A percentile compares a stretch with the other conserved stretches of the same genome.
phyloP scores from a whole-genome alignment of 495 filamentous ascomycete species.

The Jackrogersella multiformis region DNA sequence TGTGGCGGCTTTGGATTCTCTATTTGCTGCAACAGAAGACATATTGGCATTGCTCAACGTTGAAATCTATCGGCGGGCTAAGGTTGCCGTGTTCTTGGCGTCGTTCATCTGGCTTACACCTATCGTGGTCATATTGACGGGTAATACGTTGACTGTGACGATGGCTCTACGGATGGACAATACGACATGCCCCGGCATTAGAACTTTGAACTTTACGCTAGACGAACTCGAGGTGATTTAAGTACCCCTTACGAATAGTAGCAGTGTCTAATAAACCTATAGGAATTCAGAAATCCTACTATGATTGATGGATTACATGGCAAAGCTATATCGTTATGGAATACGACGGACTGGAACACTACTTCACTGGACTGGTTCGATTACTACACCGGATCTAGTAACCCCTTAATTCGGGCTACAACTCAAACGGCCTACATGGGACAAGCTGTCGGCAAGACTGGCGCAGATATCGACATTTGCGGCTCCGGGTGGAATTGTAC shows the following conservation, averaged over 20 bases:
- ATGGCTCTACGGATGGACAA: conserved; percentile 15
- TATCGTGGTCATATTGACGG: conserved; percentile 49
- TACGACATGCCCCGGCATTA: conserved; percentile 41
- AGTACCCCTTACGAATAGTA: neutral
- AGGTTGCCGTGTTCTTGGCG: conserved; percentile 46
- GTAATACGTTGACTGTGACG: conserved; percentile 50
- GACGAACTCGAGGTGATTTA: conserved; percentile 45
- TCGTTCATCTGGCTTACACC: conserved; percentile 50
- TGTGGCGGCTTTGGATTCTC: conserved; percentile 48
- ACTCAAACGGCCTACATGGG: conserved; percentile 47
- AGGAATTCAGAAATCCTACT: conserved; percentile 47
- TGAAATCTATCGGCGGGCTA: conserved; percentile 49
- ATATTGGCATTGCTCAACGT: conserved; percentile 42
- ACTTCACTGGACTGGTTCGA: conserved; percentile 46
- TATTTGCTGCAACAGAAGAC: conserved; percentile 50
- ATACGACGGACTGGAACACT: conserved; percentile 41
- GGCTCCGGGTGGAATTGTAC: conserved; percentile 52
- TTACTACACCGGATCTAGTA: conserved; percentile 47
- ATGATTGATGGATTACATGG: conserved; percentile 43
- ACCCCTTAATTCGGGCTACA: conserved; percentile 39
- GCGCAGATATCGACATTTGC: conserved; percentile 45
- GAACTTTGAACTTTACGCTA: conserved; percentile 49
- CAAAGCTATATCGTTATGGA: conserved; percentile 47
- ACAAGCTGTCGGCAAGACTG: conserved; percentile 39
- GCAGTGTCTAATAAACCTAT: conserved; percentile 5